phyloP scores from a whole-genome alignment of 225 moss, liverwort and hornwort species.

The Polytrichum commune region DNA sequence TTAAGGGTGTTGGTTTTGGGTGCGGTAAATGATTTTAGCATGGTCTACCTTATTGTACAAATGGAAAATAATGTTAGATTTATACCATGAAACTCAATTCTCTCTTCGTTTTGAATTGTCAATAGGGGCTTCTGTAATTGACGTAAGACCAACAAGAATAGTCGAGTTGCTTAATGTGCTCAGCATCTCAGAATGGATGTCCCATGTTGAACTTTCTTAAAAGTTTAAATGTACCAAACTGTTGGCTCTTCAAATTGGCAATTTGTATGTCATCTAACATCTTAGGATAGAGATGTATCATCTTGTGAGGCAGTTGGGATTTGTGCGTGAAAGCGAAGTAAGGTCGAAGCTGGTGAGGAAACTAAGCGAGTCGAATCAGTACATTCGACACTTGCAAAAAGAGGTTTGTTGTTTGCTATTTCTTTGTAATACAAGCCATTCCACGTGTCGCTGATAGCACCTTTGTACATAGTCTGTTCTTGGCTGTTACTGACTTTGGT shows the following conservation, averaged over 20 bases:
- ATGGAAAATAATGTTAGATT: no score
- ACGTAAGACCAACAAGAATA: not conserved
- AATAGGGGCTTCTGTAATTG: not conserved
- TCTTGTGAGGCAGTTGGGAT: constrained; percentile 50
- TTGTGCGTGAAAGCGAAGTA: constrained; percentile 36
- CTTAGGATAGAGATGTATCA: constrained; percentile 48
- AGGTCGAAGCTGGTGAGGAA: constrained; percentile 39
- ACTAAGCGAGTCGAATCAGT: constrained; percentile 57
- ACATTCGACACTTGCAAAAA: constrained; percentile 43
- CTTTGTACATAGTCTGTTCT: not conserved
- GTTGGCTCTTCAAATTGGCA: no score
- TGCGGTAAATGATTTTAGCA: no score
- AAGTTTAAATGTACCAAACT: no score
- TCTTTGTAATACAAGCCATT: not conserved
- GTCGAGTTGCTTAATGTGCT: not conserved
- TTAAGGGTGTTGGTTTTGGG: no score
- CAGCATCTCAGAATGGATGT: not conserved
- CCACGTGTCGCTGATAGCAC: not conserved
- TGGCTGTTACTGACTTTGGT: not conserved
- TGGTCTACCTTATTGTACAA: no score
- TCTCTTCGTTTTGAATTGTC: no score
- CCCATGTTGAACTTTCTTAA: constrained; percentile 10
- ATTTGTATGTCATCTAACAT: constrained; percentile 11
- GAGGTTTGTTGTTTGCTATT: constrained; percentile 21
- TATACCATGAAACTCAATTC: no score